A percentile compares a stretch with the other conserved stretches of the same genome.
phyloP scores from a whole-genome alignment of 305 asterid genomes.

The Fraxinus albicans region DNA sequence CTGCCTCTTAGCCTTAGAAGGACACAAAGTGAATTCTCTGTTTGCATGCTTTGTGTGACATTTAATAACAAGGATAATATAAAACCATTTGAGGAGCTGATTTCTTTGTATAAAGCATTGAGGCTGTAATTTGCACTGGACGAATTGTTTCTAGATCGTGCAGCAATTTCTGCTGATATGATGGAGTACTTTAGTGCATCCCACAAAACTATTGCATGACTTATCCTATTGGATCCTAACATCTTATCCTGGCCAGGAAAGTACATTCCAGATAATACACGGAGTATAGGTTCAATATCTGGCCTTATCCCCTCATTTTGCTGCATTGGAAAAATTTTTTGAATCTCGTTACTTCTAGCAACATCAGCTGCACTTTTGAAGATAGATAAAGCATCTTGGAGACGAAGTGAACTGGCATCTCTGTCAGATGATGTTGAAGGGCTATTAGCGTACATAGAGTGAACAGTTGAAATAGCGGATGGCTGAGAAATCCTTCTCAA shows the following conservation, averaged over 20 bases:
- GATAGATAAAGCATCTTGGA: conserved; percentile 64
- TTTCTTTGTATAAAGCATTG: conserved; percentile 63
- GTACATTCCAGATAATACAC: conserved; percentile 64
- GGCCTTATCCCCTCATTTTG: conserved; percentile 43
- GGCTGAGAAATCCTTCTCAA: conserved; percentile 35
- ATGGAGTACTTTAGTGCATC: conserved; percentile 86
- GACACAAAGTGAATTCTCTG: conserved; percentile 46
- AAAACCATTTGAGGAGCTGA: conserved; percentile 77
- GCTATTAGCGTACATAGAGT: conserved; percentile 31
- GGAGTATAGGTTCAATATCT: conserved; percentile 59
- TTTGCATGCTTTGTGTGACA: conserved; percentile 52
- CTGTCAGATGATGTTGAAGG: conserved; percentile 34
- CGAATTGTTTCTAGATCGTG: conserved; percentile 71
- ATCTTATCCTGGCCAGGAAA: conserved; percentile 68
- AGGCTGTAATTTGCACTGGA: conserved; percentile 63
- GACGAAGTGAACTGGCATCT: conserved; percentile 36
- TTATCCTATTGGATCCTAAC: conserved; percentile 64
- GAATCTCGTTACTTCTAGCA: conserved; percentile 46
- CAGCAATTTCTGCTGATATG: conserved; percentile 76
- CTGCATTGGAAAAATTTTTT: conserved; percentile 48
- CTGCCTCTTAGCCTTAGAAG: conserved; percentile 68
- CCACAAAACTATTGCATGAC: conserved; percentile 71
- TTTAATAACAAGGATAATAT: conserved; percentile 75
- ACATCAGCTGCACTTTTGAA: conserved; percentile 59
- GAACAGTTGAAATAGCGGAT: conserved; percentile 27